A percentile compares a stretch with the other conserved stretches of the same genome.
These are phyloP conservation scores for Salix udensis DNA, from an alignment of 345 rosid genomes.

Conservation along the genomic window DNA sequence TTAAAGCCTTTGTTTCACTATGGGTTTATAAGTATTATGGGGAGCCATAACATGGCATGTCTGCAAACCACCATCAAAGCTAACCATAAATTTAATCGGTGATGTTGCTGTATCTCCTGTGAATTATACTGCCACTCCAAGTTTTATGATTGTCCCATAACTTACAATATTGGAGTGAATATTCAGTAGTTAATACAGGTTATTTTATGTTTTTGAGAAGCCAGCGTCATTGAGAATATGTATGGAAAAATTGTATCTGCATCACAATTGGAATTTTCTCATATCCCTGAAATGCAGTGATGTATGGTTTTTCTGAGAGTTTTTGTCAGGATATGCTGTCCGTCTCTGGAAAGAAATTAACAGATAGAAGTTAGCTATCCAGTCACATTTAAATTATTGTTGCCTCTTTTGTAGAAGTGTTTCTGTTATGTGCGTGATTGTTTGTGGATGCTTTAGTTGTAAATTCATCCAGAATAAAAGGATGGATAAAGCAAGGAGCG, in stretches of 20 bases:
- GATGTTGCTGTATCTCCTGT: background rate
- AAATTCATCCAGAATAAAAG: too few relatives aligned
- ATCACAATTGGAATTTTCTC: background rate
- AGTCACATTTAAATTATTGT: background rate
- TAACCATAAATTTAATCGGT: background rate
- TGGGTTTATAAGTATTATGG: too few relatives aligned
- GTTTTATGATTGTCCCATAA: too few relatives aligned
- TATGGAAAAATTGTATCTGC: background rate
- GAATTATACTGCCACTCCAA: background rate
- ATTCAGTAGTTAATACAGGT: conserved; percentile 4
- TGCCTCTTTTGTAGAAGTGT: background rate
- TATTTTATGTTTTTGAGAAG: background rate
- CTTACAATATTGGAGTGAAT: background rate
- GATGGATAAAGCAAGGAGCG: background rate
- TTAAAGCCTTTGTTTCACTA: too few relatives aligned
- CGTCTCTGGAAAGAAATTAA: background rate
- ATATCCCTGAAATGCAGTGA: background rate
- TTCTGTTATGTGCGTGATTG: background rate
- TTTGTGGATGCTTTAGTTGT: background rate
- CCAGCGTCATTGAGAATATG: background rate
- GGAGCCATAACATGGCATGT: too few relatives aligned
- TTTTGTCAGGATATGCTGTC: conserved; percentile 1
- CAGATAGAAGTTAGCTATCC: background rate
- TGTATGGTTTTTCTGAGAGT: background rate
- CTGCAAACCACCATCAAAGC: too few relatives aligned